A percentile compares a stretch with the other conserved stretches of the same genome.
phyloP scores from a whole-genome alignment of 352 stramenopile species.

The Halophytophthora batemanensis region DNA sequence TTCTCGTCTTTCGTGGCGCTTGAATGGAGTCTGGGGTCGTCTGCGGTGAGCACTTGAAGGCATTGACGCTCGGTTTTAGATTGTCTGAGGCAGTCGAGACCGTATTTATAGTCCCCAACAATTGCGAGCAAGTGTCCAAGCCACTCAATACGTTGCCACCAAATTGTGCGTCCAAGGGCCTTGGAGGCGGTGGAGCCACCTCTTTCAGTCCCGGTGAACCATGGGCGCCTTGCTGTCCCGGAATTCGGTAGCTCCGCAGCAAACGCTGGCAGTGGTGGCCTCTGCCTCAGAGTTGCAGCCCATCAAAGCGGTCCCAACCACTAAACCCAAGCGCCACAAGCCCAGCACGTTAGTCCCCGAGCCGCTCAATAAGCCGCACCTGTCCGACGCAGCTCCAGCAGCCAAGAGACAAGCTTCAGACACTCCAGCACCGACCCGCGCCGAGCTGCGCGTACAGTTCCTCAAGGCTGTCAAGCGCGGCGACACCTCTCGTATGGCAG shows the following conservation, averaged over 20 bases:
- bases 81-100: too few species aligned
- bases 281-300: constrained; percentile 4
- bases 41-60: too few species aligned
- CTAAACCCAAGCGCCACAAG: constrained; percentile 33
- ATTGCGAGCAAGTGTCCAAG: too few species aligned
- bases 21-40: too few species aligned
- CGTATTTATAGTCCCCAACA: too few species aligned
- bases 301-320: constrained; percentile 10
- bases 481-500: constrained; percentile 37
- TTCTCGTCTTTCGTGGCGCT: too few species aligned
- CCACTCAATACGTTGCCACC: too few species aligned
- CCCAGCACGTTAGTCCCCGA: constrained; percentile 40
- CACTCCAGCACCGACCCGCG: constrained; percentile 17
- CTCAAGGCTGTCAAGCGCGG: constrained; percentile 68
- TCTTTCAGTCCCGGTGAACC: neutral
- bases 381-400: neutral
- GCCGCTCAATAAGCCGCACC: constrained; percentile 10
- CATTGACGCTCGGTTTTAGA: too few species aligned
- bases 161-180: too few species aligned
- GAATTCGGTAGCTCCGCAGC: constrained; percentile 42
- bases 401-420: neutral
- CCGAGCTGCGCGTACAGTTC: constrained; percentile 57
- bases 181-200: too few species aligned
- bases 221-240: constrained; percentile 49
- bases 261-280: constrained; percentile 28